Base-by-base conservation (phyloP, 2,329 filamentous ascomycete genomes). In the Onygena corvina region DNA sequence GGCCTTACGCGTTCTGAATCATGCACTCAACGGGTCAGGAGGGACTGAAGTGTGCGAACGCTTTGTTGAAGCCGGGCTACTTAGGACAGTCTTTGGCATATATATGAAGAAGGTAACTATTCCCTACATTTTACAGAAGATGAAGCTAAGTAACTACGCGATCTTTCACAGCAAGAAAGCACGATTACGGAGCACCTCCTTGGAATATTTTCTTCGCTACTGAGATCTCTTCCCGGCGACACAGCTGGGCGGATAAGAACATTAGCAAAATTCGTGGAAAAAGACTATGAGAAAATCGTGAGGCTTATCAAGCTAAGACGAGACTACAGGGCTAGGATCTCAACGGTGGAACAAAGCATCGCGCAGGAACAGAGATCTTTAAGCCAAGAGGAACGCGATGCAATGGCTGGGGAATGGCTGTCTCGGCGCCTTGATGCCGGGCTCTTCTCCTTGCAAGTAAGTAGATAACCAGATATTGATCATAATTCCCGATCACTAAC, bases 261-360 rank as follows among this genome's bases (percentile, higher is more conserved):
- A 0, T 75, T 96, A 3, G 90, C 89, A 44, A 98, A 98, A 61
- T 96, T 96, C 59, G 84, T 94, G 14, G 92, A 98, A 65, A 94
- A 87, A 62, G 81, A 94, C 56, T 94, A 93, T 63, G 86, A 77
- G 57, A 96, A 96, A 71, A 79, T 87, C 31, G 69, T 63, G 4
- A 86, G 81, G 61, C 71, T 96, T 3, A 64, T 94, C 30, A 72
- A 76, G 52, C 65, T 95, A 44, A 77, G 89, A 34, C 70, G 78
- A 44, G 83, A 85, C 9, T 94, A 88, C 61, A 76, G 76, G 0
- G 70, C 74, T 0, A 75, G 77, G 12, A 67, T 93, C 1, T 70
- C 67, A 0, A 69, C 73, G 0, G 80, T 86, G 0, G 83, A 89
- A 47, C 67, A 73, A 47, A 70, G 75, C 46, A 82, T 89, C 50